These are phyloP conservation scores for Mortierella sp. DNA, from an alignment of 371 early-diverging fungal genomes.

Conservation along the genomic window DNA sequence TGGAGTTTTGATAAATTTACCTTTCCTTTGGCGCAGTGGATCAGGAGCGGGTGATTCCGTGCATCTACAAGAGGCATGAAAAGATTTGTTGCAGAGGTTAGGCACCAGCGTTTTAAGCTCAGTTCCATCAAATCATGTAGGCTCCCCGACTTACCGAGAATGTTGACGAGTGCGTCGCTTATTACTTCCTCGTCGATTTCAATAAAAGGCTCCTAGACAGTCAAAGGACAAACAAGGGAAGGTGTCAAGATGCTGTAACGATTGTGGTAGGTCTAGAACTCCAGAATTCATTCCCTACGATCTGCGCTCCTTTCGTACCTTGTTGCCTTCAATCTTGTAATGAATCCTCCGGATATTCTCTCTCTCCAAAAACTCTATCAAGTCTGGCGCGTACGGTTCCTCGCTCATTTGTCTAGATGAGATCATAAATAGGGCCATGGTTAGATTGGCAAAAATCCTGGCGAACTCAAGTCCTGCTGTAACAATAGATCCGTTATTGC, in stretches of 20 bases:
- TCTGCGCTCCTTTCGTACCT: slow-evolving; percentile 59
- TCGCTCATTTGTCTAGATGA: slow-evolving; percentile 74
- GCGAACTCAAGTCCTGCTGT: background rate
- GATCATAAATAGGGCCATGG: background rate
- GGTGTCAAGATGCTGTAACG: too few relatives aligned
- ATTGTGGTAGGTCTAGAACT: too few relatives aligned
- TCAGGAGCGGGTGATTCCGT: slow-evolving; percentile 85
- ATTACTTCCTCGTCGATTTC: slow-evolving; percentile 89
- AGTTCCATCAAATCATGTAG: background rate
- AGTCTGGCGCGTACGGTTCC: slow-evolving; percentile 87
- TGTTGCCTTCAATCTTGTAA: slow-evolving; percentile 88
- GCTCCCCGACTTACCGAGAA: slow-evolving; percentile 65
- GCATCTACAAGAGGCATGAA: slow-evolving; percentile 60
- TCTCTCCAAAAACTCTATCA: slow-evolving; percentile 78
- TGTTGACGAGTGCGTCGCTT: slow-evolving; percentile 79
- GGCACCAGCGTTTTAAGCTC: background rate
- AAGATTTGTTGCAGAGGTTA: background rate
- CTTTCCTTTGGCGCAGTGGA: slow-evolving; percentile 96
- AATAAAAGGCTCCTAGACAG: slow-evolving; percentile 87
- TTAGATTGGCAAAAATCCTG: background rate
- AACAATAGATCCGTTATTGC: background rate
- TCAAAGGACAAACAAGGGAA: background rate
- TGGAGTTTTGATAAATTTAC: slow-evolving; percentile 52
- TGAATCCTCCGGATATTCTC: slow-evolving; percentile 85
- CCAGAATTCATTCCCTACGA: background rate